phyloP scores from a whole-genome alignment of 768 basidiomycete species.

The Trametes elegans region DNA sequence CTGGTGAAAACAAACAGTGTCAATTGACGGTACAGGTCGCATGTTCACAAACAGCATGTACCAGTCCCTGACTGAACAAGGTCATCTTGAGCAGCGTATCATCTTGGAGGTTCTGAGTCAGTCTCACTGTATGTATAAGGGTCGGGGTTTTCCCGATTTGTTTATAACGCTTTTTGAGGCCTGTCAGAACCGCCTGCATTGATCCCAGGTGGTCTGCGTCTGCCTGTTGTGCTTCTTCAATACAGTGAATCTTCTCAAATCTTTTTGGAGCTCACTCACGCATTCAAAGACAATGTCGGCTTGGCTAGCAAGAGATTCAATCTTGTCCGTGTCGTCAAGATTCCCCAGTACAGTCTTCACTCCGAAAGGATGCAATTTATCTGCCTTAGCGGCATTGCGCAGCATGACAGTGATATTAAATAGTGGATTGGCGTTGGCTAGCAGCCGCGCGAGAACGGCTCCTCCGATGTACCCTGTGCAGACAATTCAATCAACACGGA shows the following conservation, averaged over 20 bases:
- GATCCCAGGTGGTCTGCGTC: slow-evolving; percentile 47
- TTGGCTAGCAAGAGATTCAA: slow-evolving; percentile 38
- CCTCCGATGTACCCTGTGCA: slow-evolving; percentile 54
- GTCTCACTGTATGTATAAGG: slow-evolving; percentile 67
- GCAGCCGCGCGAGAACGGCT: slow-evolving; percentile 44
- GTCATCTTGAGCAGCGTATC: not conserved
- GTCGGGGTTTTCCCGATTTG: slow-evolving; percentile 42
- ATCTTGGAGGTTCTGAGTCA: not conserved
- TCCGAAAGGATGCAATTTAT: slow-evolving; percentile 17
- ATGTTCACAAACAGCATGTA: slow-evolving; percentile 34
- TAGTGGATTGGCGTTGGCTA: slow-evolving; percentile 35
- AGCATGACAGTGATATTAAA: slow-evolving; percentile 47
- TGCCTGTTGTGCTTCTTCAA: slow-evolving; percentile 31
- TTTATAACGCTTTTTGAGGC: slow-evolving; percentile 47
- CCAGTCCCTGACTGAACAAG: not conserved
- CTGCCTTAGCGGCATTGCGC: slow-evolving; percentile 39
- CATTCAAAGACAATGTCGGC: slow-evolving; percentile 39
- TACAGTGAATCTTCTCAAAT: too few relatives aligned
- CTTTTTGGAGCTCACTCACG: not conserved
- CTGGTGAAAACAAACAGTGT: slow-evolving; percentile 41
- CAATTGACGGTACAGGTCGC: slow-evolving; percentile 29
- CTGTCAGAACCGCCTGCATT: slow-evolving; percentile 46
- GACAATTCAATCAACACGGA: too few relatives aligned
- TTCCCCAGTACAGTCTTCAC: slow-evolving; percentile 22
- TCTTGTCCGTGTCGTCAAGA: slow-evolving; percentile 33